phyloP scores from a whole-genome alignment of 2,329 filamentous ascomycete genomes.

The Ambrosiella cleistominuta region DNA sequence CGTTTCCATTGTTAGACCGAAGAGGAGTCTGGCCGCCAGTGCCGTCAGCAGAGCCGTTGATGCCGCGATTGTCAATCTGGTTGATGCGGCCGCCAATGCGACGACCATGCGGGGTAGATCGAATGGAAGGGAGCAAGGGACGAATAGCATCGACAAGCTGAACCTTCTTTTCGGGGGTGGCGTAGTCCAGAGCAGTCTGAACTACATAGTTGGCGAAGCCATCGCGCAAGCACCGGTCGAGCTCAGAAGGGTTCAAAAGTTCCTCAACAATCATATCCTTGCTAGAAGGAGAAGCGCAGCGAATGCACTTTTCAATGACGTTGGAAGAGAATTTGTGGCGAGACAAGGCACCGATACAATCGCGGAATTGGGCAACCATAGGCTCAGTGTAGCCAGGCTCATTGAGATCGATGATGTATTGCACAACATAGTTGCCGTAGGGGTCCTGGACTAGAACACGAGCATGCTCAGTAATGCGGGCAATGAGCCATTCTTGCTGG shows the following conservation, averaged over 20 bases:
- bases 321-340: constrained; percentile 99
- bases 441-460: constrained; percentile 84
- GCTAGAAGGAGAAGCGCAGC: constrained; percentile 57
- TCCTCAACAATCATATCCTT: constrained; percentile 75
- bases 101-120: constrained; percentile 82
- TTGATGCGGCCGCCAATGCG: constrained; percentile 82
- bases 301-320: constrained; percentile 90
- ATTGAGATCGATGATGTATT: constrained; percentile 93
- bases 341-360: constrained; percentile 53
- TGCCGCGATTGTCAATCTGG: constrained; percentile 33
- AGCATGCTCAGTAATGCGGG: constrained; percentile 76
- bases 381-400: constrained; percentile 79
- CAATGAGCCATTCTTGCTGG: constrained; percentile 75
- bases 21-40: constrained; percentile 37
- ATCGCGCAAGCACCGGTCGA: constrained; percentile 79
- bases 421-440: constrained; percentile 96
- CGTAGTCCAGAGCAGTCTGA: constrained; percentile 82
- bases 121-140: constrained; percentile 67
- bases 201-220: constrained; percentile 96
- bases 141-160: constrained; percentile 71
- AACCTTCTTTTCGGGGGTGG: constrained; percentile 53
- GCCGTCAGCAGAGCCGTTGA: constrained; percentile 34
- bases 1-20: constrained; percentile 15
- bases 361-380: constrained; percentile 63
- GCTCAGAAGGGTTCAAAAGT: constrained; percentile 54